Evolutionary conservation across 2,329 filamentous ascomycete species (phyloP).

Genomic region (Fusarium phyllophilum): DNA sequence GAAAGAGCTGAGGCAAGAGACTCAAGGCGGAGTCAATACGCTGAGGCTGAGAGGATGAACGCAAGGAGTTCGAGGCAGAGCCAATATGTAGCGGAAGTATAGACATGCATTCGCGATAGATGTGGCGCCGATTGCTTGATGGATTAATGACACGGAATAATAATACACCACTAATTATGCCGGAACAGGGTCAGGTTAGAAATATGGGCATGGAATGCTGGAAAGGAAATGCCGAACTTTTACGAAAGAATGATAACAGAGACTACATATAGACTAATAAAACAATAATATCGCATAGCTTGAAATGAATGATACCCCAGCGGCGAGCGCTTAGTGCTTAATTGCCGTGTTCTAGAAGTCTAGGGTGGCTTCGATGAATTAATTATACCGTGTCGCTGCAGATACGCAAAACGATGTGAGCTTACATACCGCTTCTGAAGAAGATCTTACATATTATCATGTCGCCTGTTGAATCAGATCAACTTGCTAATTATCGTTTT

Average conservation of each 20-base stretch:
- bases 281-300: not conserved
- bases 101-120: not conserved
- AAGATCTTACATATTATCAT: not conserved
- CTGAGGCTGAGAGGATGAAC: not conserved
- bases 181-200: not conserved
- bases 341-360: not conserved
- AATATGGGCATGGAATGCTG: not conserved
- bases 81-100: not conserved
- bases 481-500: fast-evolving
- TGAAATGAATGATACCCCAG: not conserved
- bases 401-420: not conserved
- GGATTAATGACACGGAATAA: not conserved
- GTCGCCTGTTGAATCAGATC: fast-evolving
- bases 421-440: not conserved
- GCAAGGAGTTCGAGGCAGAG: not conserved
- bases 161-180: not conserved
- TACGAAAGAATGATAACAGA: not conserved
- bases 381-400: no score
- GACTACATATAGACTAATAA: not conserved
- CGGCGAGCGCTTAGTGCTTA: not conserved
- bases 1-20: conserved; percentile 12
- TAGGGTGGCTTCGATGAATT: not conserved
- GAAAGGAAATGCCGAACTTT: not conserved
- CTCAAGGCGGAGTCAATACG: not conserved
- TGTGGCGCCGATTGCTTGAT: not conserved